Evolutionary conservation across 495 filamentous ascomycete species (phyloP), one percentile per base, ranked within the genome.

Genomic region (Tuber indicum): DNA sequence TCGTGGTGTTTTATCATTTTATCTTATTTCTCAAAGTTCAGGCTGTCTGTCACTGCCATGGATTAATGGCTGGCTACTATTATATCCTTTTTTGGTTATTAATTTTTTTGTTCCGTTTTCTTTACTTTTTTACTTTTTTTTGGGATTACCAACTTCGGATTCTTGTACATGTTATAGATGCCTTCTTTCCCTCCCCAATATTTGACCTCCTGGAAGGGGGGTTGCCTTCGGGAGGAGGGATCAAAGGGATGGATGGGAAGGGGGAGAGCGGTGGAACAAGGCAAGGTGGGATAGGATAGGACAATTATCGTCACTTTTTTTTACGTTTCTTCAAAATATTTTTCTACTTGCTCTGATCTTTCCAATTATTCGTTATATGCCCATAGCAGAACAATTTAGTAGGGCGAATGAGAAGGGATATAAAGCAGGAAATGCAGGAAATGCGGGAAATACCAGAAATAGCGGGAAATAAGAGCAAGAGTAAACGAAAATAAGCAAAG

Each of bases 11-110:
- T 58, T 66, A 32, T 32, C 52, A n/a, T 66, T 66, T 66, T n/a
- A 6, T 66, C 32, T 66, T 12, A 32, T 66, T 32, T 32, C 58
- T 66, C 58, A 66, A 66, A 66, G n/a, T 32, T 66, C n/a, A 66
- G 58, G 58, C 26, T 66, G 58, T 66, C 58, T 66, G 26, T 66
- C 12, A 32, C 26, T 66, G 26, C 26, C 58, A 66, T 66, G 58
- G 58, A 66, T 66, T 66, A 16, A 66, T 66, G 58, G 58, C 58
- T n/a, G 58, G 58, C 6, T 66, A 66, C 58, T 66, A 66, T 66
- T 66, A 66, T 66, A 66, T 66, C 58, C 58, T 32, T 66, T 32
- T 66, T 32, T 66, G 58, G 58, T 32, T 66, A 66, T 32, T 66
- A 66, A 66, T 66, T 0, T 16, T 32, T 32, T 66, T 26, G 49